A percentile compares a stretch with the other conserved stretches of the same genome.
These are phyloP conservation scores for Ettlia oleoabundans DNA, from an alignment of 139 green algal genomes.

Conservation along the genomic window DNA sequence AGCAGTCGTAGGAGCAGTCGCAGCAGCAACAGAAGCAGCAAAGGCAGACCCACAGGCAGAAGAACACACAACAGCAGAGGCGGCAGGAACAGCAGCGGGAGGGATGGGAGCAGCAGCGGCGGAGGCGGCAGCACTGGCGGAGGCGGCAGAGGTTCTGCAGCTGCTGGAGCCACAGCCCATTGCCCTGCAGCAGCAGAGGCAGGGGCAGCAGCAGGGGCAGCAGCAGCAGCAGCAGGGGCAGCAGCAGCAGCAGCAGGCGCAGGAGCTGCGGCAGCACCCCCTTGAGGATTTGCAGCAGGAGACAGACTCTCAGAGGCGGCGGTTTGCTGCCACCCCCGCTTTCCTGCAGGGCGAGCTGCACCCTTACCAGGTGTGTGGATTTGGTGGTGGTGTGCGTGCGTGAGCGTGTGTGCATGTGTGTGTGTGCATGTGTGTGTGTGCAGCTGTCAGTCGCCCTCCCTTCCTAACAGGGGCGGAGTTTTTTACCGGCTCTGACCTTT, in stretches of 20 bases:
- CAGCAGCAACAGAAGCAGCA: too few species aligned
- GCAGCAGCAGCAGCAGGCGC: not conserved
- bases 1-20: not conserved
- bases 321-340: not conserved
- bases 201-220: not conserved
- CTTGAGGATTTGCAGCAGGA: not conserved
- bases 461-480: too few species aligned
- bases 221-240: not conserved
- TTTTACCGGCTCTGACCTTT: too few species aligned
- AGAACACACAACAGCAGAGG: not conserved
- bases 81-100: not conserved
- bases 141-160: not conserved
- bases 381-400: not conserved
- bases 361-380: conserved; percentile 18
- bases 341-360: conserved; percentile 22
- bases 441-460: too few species aligned
- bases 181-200: not conserved
- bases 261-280: not conserved
- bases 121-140: not conserved
- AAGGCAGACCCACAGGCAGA: not conserved
- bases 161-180: not conserved
- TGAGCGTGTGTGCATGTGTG: not conserved
- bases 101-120: not conserved
- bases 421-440: too few species aligned
- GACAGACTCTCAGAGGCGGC: not conserved